Evolutionary conservation across 257 asterid species (phyloP).

Genomic region (Gentiana straminea): DNA sequence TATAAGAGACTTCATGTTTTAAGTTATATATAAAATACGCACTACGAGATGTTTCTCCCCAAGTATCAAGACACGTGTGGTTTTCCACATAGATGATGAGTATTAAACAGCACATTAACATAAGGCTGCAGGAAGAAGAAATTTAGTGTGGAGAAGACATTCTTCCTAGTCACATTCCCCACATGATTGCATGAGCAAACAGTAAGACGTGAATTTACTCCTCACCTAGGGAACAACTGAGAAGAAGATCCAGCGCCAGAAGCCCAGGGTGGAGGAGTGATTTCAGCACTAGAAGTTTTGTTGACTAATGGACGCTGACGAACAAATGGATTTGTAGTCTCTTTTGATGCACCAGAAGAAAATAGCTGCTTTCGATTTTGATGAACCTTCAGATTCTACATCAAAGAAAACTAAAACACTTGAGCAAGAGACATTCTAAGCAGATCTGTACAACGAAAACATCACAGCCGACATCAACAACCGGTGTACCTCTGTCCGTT

Average conservation of each 20-base stretch:
- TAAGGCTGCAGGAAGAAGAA: no score
- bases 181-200: neutral
- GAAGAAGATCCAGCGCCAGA: slow-evolving; percentile 45
- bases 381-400: slow-evolving; percentile 78
- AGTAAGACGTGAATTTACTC: neutral
- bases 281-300: slow-evolving; percentile 38
- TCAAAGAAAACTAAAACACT: slow-evolving; percentile 8
- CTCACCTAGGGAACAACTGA: slow-evolving; percentile 48
- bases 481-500: slow-evolving; percentile 73
- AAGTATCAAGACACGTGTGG: no score
- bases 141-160: neutral
- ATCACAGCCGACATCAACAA: neutral
- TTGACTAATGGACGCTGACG: slow-evolving; percentile 86
- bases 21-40: neutral
- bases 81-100: no score
- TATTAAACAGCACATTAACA: no score
- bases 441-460: no score
- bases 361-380: slow-evolving; percentile 75
- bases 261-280: slow-evolving; percentile 82
- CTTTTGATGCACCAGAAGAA: slow-evolving; percentile 58
- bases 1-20: neutral
- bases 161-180: no score
- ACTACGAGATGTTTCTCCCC: no score
- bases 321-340: slow-evolving; percentile 66
- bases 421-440: neutral